Evolutionary conservation across 1,284 basidiomycete species (phyloP), one percentile per base, ranked within the genome.

Genomic region (Trichosporon ovoides): DNA sequence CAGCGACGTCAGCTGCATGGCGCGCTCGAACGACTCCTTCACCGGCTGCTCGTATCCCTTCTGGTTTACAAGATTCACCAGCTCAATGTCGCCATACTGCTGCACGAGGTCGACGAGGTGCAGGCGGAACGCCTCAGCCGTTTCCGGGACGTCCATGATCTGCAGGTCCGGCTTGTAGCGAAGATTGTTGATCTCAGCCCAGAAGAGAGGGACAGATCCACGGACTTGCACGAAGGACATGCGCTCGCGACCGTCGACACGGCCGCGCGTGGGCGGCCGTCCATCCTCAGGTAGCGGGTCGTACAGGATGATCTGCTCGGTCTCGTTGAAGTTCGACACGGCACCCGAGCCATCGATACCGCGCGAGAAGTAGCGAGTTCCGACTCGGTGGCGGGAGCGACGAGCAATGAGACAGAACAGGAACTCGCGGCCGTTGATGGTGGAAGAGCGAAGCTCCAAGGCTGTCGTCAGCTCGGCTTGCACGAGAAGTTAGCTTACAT

Each of bases 161-260:
- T 94, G 90, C 58, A 99, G 79, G 77, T 98, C 96, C 9, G 96
- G 96, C 75, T 94, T 96, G 78, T 98, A 98, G 63, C 93, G 84
- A 62, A 99, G 75, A 51, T 92, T 98, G 78, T 95, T 98, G 71
- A 99, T 81, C 77, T 99, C 95, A 3, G 91, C 91, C 96, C 96
- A 98, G 75, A 88, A 98, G 18, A 98, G 78, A 2, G 96, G 96
- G 10, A 95, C 87, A 66, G 89, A 93, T 10, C 96, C 96, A 66
- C 96, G 83, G 55, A 88, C 92, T 79, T 99, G 96, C 12, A 96
- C 88, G 78, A 90, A 91, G 74, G 90, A 89, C 66, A 91, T 78
- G 56, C 75, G 64, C 58, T 78, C 78, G 46, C 70, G 68, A 3
- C 82, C 82, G 49, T 80, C 75, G 10, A 81, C 77, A 38, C 79